A percentile compares a stretch with the other conserved stretches of the same genome.
Evolutionary conservation across 2,329 filamentous ascomycete species (phyloP).

Genomic region (Aspergillus intermedius): DNA sequence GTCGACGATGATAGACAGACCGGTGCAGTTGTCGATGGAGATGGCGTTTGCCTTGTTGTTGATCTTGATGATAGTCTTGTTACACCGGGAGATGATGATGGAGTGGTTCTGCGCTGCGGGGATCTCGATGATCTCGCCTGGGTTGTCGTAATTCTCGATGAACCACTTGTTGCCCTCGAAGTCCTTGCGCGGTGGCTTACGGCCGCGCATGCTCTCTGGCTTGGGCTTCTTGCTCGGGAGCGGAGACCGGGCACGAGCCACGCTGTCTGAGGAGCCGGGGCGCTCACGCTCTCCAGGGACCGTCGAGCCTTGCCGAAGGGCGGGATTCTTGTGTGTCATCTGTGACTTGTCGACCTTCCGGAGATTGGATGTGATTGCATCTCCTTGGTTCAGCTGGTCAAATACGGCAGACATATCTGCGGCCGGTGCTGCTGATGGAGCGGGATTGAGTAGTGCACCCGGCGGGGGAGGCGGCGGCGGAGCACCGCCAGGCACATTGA

Average conservation of each 20-base stretch:
- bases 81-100: constrained; percentile 85
- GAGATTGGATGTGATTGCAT: constrained; percentile 77
- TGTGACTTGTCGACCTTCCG: constrained; percentile 91
- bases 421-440: constrained; percentile 40
- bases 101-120: constrained; percentile 78
- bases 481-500: constrained; percentile 48
- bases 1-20: constrained; percentile 80
- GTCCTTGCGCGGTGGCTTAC: constrained; percentile 73
- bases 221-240: constrained; percentile 83
- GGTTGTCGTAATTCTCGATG: constrained; percentile 86
- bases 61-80: constrained; percentile 81
- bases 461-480: constrained; percentile 64
- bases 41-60: constrained; percentile 96
- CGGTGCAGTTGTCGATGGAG: constrained; percentile 81
- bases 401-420: constrained; percentile 82
- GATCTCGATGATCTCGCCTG: constrained; percentile 68
- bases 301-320: constrained; percentile 65
- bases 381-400: constrained; percentile 80
- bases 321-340: constrained; percentile 98
- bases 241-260: constrained; percentile 67
- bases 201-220: constrained; percentile 74
- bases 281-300: constrained; percentile 54
- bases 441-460: constrained; percentile 47
- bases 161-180: constrained; percentile 90
- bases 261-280: constrained; percentile 47